These are phyloP conservation scores for Vitis hybrid DNA, from an alignment of 177 flowering plant genomes.

Conservation along the genomic window DNA sequence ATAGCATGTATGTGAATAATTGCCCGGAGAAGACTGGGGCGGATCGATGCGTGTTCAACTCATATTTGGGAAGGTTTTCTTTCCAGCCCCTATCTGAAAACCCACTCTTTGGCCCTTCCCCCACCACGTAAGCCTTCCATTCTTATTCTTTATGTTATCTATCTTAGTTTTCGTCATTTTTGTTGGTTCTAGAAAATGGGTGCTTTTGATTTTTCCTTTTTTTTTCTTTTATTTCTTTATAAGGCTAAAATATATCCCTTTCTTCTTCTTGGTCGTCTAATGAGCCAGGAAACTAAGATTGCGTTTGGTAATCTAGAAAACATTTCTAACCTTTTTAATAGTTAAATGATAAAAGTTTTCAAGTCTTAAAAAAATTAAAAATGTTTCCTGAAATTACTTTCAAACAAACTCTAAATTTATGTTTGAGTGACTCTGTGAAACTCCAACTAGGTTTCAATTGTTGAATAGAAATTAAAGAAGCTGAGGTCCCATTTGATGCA, in stretches of 20 bases:
- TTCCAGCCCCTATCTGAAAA: constrained; percentile 20
- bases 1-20: constrained; percentile 27
- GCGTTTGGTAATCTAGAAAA: too few relatives aligned
- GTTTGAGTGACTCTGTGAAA: background rate
- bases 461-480: background rate
- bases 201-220: background rate
- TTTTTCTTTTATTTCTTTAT: background rate
- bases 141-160: background rate
- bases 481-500: background rate
- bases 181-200: too few relatives aligned
- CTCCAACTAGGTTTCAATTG: background rate
- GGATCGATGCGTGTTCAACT: constrained; percentile 14
- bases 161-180: too few relatives aligned
- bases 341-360: too few relatives aligned
- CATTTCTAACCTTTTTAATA: too few relatives aligned
- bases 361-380: too few relatives aligned
- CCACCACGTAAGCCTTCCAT: constrained; percentile 6
- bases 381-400: too few relatives aligned
- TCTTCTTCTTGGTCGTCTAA: too few relatives aligned
- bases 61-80: constrained; percentile 15
- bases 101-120: constrained; percentile 20
- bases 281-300: too few relatives aligned
- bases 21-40: constrained; percentile 22
- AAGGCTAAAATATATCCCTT: too few relatives aligned
- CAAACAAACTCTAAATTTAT: background rate